Evolutionary conservation across 2,329 filamentous ascomycete species (phyloP).

Genomic region (Colletotrichum noveboracense): DNA sequence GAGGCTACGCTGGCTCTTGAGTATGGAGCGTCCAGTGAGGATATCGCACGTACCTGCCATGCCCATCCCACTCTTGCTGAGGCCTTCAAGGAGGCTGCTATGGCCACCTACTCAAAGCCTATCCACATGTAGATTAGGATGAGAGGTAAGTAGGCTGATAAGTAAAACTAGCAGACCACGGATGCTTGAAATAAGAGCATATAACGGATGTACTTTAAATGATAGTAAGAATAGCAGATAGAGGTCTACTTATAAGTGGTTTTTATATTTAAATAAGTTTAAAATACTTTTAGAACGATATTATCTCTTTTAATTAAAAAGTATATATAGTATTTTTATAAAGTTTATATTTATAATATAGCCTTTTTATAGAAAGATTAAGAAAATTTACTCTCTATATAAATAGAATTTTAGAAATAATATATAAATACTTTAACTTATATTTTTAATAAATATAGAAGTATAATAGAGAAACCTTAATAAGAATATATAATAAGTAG

Average conservation of each 20-base stretch:
- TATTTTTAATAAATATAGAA: too few species aligned
- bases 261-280: neutral
- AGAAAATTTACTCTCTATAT: too few species aligned
- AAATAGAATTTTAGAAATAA: too few species aligned
- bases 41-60: conserved; percentile 93
- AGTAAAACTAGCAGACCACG: neutral
- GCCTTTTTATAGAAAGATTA: too few species aligned
- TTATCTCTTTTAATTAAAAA: neutral
- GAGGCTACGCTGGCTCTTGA: conserved; percentile 94
- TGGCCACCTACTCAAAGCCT: conserved; percentile 94
- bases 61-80: conserved; percentile 95
- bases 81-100: conserved; percentile 99
- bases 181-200: neutral
- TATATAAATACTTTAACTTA: too few species aligned
- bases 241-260: neutral
- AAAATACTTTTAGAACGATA: neutral
- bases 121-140: conserved; percentile 80
- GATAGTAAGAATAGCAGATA: neutral
- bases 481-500: too few species aligned
- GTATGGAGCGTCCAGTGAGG: conserved; percentile 94
- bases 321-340: neutral
- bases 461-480: too few species aligned
- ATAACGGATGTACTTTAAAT: neutral
- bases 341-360: neutral
- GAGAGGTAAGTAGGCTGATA: neutral